These are phyloP conservation scores for Verticillium nonalfalfae DNA, from an alignment of 2,329 filamentous ascomycete species.

Conservation along the genomic window DNA sequence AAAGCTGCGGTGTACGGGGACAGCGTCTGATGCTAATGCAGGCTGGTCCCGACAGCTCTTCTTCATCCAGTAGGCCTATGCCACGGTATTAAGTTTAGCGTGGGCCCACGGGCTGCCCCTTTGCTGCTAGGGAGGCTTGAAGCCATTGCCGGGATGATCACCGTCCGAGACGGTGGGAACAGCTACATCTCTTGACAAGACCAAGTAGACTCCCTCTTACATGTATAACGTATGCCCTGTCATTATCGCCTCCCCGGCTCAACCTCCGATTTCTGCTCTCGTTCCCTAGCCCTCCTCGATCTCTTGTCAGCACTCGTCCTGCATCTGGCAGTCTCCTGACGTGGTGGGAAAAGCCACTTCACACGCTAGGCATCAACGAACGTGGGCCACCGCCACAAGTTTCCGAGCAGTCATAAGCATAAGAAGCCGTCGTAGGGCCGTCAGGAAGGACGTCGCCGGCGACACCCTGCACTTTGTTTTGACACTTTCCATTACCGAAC, in stretches of 20 bases:
- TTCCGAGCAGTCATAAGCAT: not conserved
- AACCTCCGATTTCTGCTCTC: not conserved
- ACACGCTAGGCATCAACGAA: not conserved
- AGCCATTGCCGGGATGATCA: not conserved
- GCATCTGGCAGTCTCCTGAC: not conserved
- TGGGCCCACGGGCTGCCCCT: not conserved
- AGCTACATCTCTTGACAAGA: not conserved
- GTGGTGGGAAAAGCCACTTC: not conserved
- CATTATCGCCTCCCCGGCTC: slow-evolving; percentile 1
- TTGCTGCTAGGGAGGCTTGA: not conserved
- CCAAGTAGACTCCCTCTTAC: not conserved
- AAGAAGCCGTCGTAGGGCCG: not conserved
- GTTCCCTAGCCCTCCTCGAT: not conserved
- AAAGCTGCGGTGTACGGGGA: not conserved
- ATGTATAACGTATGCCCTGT: not conserved
- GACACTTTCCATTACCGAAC: not conserved
- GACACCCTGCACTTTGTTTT: not conserved
- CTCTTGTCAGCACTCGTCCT: not conserved
- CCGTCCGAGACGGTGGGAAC: not conserved
- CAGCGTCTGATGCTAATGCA: not conserved
- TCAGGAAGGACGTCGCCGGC: not conserved
- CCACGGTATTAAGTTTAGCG: not conserved
- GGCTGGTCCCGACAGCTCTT: not conserved
- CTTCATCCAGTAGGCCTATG: not conserved
- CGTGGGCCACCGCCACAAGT: not conserved